Evolutionary conservation across 225 moss, liverwort and hornwort genomes (phyloP), one percentile per base, ranked within the genome.

Genomic region (Ulota crispa): DNA sequence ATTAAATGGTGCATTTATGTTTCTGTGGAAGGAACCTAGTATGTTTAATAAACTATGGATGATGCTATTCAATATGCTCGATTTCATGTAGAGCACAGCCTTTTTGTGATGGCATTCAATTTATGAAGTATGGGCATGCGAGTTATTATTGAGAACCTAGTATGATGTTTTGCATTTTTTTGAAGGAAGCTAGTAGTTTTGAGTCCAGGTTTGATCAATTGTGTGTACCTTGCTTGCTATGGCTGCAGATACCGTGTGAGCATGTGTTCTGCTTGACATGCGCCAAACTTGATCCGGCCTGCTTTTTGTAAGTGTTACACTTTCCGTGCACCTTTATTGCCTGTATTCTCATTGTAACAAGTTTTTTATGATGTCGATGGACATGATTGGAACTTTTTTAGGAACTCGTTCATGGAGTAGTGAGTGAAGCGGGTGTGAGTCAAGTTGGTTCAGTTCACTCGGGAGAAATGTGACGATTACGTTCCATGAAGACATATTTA

Each of bases 241-340:
- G 86, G 26, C 62, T 89, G 88, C 92, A 97, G 94, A 91, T 96
- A 73, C 96, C 99, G 32, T 99, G 99, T 74, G 96, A 96, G 87
- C 99, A 99, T 87, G 93, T 92, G 45, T 99, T 94, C 79, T 99
- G 99, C 89, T 93, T 96, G 86, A 86, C 91, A 72, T 99, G 99
- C 78, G 94, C 96, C 45, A 96, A 91, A 82, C 91, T 94, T 74
- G 94, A 94, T n/a, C 67, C 84, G 14, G 87, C 83, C 64, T 99
- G 96, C 84, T 94, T 89, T 78, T 77, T 99, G 96, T 97, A 91
- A 83, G 93, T 87, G 52, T 31, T 16, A 59, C 52, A 31, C 54
- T 68, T 66, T 41, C 55, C 65, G 37, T 75, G 45, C 32, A 9
- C 79, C 15, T 50, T 79, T 21, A 2, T 79, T 86, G 3, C 57